Percentiles rank a stretch among this genome's conserved stretches.
These are phyloP conservation scores for Fomitopsis pinicola DNA, from an alignment of 1,284 basidiomycete species.

Conservation along the genomic window DNA sequence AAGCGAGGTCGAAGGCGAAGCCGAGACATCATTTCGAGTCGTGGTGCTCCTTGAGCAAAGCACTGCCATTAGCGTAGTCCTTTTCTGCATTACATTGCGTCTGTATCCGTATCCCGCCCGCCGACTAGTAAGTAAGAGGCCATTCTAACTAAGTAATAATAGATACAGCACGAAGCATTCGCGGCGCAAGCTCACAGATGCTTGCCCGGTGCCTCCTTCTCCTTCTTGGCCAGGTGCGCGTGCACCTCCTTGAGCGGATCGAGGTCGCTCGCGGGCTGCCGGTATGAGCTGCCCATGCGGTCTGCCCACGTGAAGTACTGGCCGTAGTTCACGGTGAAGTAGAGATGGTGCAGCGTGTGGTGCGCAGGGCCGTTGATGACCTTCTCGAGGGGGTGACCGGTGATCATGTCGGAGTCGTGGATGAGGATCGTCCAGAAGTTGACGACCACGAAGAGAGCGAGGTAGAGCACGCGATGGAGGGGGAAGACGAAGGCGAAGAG, in stretches of 20 bases:
- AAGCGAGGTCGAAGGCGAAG: background rate
- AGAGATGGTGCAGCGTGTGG: conserved; percentile 94
- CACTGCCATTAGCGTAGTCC: background rate
- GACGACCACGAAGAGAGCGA: conserved; percentile 82
- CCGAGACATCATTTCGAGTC: background rate
- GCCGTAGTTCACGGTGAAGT: conserved; percentile 96
- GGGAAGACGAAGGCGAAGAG: conserved; percentile 92
- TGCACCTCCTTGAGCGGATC: conserved; percentile 81
- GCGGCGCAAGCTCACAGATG: conserved; percentile 11
- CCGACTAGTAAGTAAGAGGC: background rate
- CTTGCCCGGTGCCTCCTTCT: conserved; percentile 17
- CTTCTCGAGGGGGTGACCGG: conserved; percentile 85
- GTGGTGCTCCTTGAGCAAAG: background rate
- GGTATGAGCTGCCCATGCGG: conserved; percentile 79
- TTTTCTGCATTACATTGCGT: background rate
- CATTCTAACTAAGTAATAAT: background rate
- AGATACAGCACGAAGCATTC: background rate
- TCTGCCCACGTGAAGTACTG: conserved; percentile 99
- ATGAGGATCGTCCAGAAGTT: conserved; percentile 95
- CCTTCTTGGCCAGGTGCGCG: conserved; percentile 18
- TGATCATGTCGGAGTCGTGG: conserved; percentile 99
- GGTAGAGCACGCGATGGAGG: conserved; percentile 80
- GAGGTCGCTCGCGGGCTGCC: conserved; percentile 77
- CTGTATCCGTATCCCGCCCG: background rate
- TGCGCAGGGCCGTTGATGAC: conserved; percentile 98